Evolutionary conservation across 345 rosid species (phyloP).

Genomic region (Dovyalis caffra): DNA sequence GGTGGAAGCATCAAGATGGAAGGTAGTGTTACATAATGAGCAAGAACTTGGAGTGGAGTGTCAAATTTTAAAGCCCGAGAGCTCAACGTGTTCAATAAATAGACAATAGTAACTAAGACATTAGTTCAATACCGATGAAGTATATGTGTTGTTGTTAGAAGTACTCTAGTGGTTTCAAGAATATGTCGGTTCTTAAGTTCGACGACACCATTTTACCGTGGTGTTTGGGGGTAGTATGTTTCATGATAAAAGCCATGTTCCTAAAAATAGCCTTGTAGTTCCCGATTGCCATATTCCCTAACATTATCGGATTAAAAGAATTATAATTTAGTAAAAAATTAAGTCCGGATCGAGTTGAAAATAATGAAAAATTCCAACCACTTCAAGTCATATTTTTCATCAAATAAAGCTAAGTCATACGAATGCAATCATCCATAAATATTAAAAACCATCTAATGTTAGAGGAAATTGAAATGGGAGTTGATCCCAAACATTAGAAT

Average conservation of each 20-base stretch:
- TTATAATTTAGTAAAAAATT: too few species aligned
- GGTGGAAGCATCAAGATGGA: too few species aligned
- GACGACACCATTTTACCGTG: neutral
- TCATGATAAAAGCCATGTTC: neutral
- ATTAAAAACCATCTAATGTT: neutral
- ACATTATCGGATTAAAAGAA: neutral
- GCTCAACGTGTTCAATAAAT: neutral
- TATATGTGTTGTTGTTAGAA: neutral
- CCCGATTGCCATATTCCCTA: neutral
- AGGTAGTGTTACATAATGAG: neutral
- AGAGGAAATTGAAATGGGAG: fast-evolving
- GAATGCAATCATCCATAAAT: neutral
- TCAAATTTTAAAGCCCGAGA: neutral
- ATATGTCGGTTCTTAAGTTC: neutral
- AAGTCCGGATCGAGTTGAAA: too few species aligned
- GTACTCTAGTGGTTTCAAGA: neutral
- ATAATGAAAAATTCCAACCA: too few species aligned
- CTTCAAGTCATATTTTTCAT: too few species aligned
- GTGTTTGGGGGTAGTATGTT: neutral
- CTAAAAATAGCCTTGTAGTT: neutral
- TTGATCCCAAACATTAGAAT: neutral
- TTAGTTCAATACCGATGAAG: neutral
- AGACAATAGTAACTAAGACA: neutral
- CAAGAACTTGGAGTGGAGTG: neutral
- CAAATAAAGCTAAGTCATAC: neutral